These are phyloP conservation scores for Fusarium sp. DNA, from an alignment of 2,329 filamentous ascomycete genomes.

Conservation along the genomic window DNA sequence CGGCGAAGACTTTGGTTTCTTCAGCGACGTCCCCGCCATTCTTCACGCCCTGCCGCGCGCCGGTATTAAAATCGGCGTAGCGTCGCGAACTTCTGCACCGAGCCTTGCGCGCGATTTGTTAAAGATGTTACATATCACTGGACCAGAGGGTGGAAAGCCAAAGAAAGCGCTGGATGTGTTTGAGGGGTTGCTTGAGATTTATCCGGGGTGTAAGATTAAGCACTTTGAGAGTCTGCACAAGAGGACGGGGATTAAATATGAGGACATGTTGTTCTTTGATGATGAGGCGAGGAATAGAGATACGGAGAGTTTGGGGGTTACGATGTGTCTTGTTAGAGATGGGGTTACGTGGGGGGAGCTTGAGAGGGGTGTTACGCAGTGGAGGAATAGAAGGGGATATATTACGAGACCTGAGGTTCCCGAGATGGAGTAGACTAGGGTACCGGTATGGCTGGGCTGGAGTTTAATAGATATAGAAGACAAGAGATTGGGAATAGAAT, in stretches of 20 bases:
- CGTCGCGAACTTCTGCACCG: slow-evolving; percentile 83
- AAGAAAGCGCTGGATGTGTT: slow-evolving; percentile 69
- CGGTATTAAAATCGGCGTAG: slow-evolving; percentile 73
- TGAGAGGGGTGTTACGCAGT: slow-evolving; percentile 81
- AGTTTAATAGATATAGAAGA: not conserved
- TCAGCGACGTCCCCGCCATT: slow-evolving; percentile 74
- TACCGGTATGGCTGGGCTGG: not conserved
- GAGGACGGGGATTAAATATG: slow-evolving; percentile 76
- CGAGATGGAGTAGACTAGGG: slow-evolving; percentile 14
- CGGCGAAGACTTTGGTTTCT: slow-evolving; percentile 78
- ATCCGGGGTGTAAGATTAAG: slow-evolving; percentile 83
- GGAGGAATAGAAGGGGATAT: slow-evolving; percentile 77
- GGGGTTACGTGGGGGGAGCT: slow-evolving; percentile 82
- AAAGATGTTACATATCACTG: slow-evolving; percentile 71
- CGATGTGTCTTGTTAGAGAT: slow-evolving; percentile 84
- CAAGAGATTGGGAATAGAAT: not conserved
- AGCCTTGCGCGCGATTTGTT: slow-evolving; percentile 85
- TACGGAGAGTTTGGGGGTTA: slow-evolving; percentile 81
- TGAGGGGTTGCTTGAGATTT: slow-evolving; percentile 72
- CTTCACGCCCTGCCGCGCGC: slow-evolving; percentile 67
- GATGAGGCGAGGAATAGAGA: slow-evolving; percentile 90
- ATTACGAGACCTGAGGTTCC: slow-evolving; percentile 17
- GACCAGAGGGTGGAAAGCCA: slow-evolving; percentile 39
- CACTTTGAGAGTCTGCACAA: slow-evolving; percentile 83
- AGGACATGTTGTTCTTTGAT: slow-evolving; percentile 96